Conservation (phyloP, 176 grass and related monocot genomes). For the Eremochloa ophiuroides region DNA sequence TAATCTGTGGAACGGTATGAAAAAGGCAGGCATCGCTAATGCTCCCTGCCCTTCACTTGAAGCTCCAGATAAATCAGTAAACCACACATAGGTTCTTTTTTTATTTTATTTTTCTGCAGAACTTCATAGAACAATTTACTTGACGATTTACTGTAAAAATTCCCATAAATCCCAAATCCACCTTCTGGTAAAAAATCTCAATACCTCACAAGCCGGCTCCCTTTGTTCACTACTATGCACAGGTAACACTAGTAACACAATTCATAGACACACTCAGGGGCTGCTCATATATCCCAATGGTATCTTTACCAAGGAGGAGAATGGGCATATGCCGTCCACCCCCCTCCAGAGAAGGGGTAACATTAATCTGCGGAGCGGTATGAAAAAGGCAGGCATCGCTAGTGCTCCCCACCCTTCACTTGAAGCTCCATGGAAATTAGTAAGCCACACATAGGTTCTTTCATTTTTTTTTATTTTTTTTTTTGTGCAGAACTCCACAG, state of each 20-base stretch:
- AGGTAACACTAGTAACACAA: not conserved
- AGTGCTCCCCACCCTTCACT: conserved; percentile 39
- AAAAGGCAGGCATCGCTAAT: conserved; percentile 48
- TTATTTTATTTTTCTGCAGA: not conserved
- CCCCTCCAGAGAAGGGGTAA: not conserved
- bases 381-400: conserved; percentile 56
- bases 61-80: conserved; percentile 20
- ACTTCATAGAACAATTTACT: not conserved
- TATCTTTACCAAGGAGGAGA: conserved; percentile 23
- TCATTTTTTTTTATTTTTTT: not conserved
- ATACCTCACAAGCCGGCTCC: no score
- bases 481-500: not conserved
- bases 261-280: no score
- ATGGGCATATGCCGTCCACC: conserved; percentile 3
- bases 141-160: no score
- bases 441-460: not conserved
- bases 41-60: conserved; percentile 48
- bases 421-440: conserved; percentile 36
- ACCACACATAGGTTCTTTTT: not conserved
- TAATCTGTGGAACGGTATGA: conserved; percentile 51
- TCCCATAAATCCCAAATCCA: not conserved
- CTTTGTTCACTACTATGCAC: not conserved
- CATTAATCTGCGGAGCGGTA: conserved; percentile 39
- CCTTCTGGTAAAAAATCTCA: not conserved
- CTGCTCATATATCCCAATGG: conserved; percentile 29